These are phyloP conservation scores for Jimgerdemannia lactiflua DNA, from an alignment of 192 early-diverging fungal species.

Conservation along the genomic window DNA sequence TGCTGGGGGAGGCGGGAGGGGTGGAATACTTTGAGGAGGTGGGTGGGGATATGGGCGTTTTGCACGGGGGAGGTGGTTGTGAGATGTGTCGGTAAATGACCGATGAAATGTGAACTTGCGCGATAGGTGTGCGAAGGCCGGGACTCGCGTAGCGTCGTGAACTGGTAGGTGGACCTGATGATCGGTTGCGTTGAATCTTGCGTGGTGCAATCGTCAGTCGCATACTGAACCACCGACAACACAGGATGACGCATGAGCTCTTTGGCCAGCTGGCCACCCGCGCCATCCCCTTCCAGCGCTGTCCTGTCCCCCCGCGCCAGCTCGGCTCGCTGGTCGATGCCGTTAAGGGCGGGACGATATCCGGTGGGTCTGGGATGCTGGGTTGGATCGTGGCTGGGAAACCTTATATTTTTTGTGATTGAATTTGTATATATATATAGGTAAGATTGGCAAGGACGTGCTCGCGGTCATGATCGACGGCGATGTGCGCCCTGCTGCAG, in stretches of 20 bases:
- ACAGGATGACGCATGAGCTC: constrained; percentile 58
- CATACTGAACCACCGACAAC: too few relatives aligned
- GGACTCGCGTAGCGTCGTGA: constrained; percentile 37
- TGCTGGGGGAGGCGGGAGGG: constrained; percentile 73
- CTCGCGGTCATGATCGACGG: constrained; percentile 70
- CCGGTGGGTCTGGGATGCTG: constrained; percentile 37
- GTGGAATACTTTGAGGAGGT: constrained; percentile 68
- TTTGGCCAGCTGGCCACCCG: constrained; percentile 50
- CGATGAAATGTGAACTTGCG: neutral
- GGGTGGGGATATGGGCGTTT: too few relatives aligned
- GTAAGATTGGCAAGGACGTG: constrained; percentile 66
- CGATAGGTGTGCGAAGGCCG: constrained; percentile 26
- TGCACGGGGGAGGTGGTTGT: too few relatives aligned
- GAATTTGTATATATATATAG: constrained; percentile 1
- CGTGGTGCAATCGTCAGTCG: neutral
- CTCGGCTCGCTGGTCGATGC: constrained; percentile 64
- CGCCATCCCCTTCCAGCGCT: constrained; percentile 35
- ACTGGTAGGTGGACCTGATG: constrained; percentile 45
- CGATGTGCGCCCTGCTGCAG: constrained; percentile 40
- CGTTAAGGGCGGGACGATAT: constrained; percentile 51
- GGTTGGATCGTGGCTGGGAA: neutral
- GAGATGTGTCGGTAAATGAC: too few relatives aligned
- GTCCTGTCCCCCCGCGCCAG: constrained; percentile 51
- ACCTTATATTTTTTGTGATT: neutral
- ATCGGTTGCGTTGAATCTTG: constrained; percentile 14